phyloP scores from a whole-genome alignment of 2,329 filamentous ascomycete species.

The Diaporthe vexans region DNA sequence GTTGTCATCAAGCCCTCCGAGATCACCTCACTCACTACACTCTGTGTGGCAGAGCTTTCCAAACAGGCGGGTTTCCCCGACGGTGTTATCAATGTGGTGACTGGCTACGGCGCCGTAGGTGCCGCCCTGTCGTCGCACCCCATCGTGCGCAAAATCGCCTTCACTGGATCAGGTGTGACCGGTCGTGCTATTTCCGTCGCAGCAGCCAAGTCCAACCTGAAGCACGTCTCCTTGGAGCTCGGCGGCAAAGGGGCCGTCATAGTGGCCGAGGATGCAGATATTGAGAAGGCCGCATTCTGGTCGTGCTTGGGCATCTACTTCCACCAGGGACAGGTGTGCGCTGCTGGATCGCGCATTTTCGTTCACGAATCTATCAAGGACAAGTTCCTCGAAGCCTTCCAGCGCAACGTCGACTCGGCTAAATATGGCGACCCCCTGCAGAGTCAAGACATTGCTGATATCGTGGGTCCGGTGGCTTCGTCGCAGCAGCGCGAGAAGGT shows the following conservation, averaged over 20 bases:
- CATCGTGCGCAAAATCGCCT: background rate
- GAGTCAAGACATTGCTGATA: background rate
- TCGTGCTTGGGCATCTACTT: conserved; percentile 4
- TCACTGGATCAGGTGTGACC: background rate
- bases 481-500: conserved; percentile 5
- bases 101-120: background rate
- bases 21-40: background rate
- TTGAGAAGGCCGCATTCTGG: conserved; percentile 1
- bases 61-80: background rate
- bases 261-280: background rate
- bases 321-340: conserved; percentile 3
- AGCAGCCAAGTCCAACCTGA: background rate
- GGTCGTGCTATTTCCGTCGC: background rate
- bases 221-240: background rate
- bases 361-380: background rate
- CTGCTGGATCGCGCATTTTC: conserved; percentile 1
- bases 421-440: conserved; percentile 3
- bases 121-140: background rate
- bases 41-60: background rate
- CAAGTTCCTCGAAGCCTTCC: background rate
- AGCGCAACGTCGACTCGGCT: background rate
- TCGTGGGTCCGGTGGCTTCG: background rate
- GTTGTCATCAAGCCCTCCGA: conserved; percentile 8
- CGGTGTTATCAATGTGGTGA: background rate
- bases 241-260: background rate